A percentile compares a stretch with the other conserved stretches of the same genome.
Conservation (phyloP, 352 stramenopile species). For the Phytopythium cucurbitacearum region DNA sequence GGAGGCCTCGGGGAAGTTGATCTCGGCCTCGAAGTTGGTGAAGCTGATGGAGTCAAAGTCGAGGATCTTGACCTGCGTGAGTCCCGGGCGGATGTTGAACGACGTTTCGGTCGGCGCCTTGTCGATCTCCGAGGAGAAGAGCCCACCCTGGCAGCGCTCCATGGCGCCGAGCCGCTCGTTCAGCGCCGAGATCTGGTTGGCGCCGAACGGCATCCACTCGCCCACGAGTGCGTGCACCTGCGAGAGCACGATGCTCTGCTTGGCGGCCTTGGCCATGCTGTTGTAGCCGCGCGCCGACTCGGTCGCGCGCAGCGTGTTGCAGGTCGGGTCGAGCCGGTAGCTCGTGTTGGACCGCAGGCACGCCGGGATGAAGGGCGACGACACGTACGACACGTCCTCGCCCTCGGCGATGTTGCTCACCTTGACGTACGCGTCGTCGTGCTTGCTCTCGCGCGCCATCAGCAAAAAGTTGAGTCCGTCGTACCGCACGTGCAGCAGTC, state of each 20-base stretch:
- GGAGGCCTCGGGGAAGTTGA: conserved; percentile 93
- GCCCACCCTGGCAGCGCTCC: conserved; percentile 94
- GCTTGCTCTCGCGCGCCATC: conserved; percentile 20
- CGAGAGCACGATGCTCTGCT: conserved; percentile 94
- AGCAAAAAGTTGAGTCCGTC: conserved; percentile 75
- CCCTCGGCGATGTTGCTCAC: conserved; percentile 93
- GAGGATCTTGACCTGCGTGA: conserved; percentile 96
- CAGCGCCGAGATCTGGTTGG: conserved; percentile 96
- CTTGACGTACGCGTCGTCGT: conserved; percentile 70
- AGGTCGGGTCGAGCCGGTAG: conserved; percentile 86
- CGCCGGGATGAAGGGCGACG: conserved; percentile 94
- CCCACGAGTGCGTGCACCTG: conserved; percentile 95
- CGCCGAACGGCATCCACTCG: conserved; percentile 97
- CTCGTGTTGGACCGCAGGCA: conserved; percentile 93
- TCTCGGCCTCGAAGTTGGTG: conserved; percentile 98
- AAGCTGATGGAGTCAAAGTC: conserved; percentile 97
- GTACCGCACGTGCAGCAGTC: conserved; percentile 51
- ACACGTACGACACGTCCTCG: conserved; percentile 97
- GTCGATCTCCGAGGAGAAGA: conserved; percentile 94
- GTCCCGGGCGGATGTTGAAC: conserved; percentile 86
- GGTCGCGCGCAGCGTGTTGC: conserved; percentile 90
- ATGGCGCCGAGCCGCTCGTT: conserved; percentile 96
- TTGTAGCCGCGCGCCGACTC: conserved; percentile 85
- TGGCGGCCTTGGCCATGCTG: conserved; percentile 91
- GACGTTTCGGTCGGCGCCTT: conserved; percentile 76